phyloP scores from a whole-genome alignment of 2,329 filamentous ascomycete species.

The Colletotrichum kahawae region DNA sequence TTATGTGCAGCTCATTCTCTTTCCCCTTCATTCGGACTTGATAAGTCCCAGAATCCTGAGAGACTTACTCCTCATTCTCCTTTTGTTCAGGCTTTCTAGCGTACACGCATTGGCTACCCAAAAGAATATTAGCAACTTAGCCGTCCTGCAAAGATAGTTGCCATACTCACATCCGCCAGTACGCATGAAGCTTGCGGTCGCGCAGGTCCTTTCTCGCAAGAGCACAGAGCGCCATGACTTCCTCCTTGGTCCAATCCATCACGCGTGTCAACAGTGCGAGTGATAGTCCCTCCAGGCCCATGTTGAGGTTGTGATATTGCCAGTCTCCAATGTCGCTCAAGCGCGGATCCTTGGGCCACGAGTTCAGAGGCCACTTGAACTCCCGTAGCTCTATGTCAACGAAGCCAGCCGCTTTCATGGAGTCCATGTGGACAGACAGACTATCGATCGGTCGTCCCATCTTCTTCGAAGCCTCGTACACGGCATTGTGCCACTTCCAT shows the following conservation, averaged over 20 bases:
- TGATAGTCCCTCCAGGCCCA: not conserved
- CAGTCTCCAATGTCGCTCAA: not conserved
- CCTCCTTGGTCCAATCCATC: not conserved
- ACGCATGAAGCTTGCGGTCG: not conserved
- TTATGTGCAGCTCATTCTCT: too few species aligned
- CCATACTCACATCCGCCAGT: not conserved
- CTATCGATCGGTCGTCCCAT: not conserved
- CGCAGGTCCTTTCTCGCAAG: not conserved
- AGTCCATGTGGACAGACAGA: not conserved
- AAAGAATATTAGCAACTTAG: too few species aligned
- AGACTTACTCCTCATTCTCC: not conserved
- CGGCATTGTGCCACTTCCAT: not conserved
- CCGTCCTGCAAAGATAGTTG: fast-evolving
- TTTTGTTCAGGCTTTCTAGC: not conserved
- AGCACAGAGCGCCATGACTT: not conserved
- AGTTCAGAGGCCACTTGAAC: not conserved
- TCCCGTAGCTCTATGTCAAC: not conserved
- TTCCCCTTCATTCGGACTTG: too few species aligned
- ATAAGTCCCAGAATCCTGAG: too few species aligned
- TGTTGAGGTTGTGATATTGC: not conserved
- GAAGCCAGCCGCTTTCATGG: not conserved
- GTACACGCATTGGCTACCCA: not conserved
- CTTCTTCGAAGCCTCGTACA: not conserved
- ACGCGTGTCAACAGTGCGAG: not conserved
- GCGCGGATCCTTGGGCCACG: not conserved